phyloP scores from a whole-genome alignment of 306 rosid species.

The Myrica gale region DNA sequence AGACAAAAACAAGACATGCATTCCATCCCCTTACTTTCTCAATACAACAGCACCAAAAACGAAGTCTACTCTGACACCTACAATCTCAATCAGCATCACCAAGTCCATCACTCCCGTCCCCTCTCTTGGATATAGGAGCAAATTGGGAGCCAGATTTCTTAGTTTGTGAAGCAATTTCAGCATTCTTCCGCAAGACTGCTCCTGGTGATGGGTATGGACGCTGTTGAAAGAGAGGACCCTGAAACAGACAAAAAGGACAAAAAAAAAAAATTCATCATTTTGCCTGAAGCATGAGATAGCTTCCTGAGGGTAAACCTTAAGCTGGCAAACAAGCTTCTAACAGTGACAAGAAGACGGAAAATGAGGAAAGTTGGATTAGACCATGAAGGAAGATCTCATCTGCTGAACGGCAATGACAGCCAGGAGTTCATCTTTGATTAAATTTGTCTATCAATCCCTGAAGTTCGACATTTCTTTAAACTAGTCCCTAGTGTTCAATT shows the following conservation, averaged over 20 bases:
- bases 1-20: conserved; percentile 5
- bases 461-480: too few relatives aligned
- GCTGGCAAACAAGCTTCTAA: neutral
- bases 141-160: conserved; percentile 65
- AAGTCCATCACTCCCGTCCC: conserved; percentile 98
- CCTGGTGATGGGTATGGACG: conserved; percentile 99
- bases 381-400: too few relatives aligned
- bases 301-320: conserved; percentile 5
- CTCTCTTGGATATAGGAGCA: conserved; percentile 81
- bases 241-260: conserved; percentile 31
- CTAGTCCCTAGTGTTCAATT: too few relatives aligned
- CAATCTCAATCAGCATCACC: conserved; percentile 84
- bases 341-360: neutral
- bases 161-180: conserved; percentile 77
- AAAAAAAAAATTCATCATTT: neutral
- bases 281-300: conserved; percentile 16
- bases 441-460: too few relatives aligned
- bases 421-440: too few relatives aligned
- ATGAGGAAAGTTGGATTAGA: too few relatives aligned
- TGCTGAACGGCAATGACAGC: too few relatives aligned
- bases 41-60: conserved; percentile 17
- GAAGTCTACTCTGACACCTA: conserved; percentile 10
- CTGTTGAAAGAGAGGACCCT: conserved; percentile 99
- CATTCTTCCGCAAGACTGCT: conserved; percentile 89
- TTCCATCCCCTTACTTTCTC: conserved; percentile 18